These are phyloP conservation scores for Podila horticola DNA, from an alignment of 192 early-diverging fungal genomes.

Conservation along the genomic window DNA sequence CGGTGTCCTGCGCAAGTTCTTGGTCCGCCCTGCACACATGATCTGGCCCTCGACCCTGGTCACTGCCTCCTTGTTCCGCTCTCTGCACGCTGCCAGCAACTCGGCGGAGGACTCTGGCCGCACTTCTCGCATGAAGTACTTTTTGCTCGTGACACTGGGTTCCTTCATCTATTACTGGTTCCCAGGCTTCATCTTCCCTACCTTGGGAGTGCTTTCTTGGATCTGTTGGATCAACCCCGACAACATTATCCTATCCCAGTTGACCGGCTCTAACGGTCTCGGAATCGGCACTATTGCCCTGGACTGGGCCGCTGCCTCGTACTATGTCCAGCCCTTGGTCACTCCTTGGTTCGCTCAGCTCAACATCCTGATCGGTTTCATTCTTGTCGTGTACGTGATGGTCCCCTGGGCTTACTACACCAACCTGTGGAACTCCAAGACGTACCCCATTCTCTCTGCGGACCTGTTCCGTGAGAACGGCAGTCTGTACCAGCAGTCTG, in stretches of 20 bases:
- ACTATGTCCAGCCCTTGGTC: conserved; percentile 32
- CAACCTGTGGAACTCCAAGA: conserved; percentile 55
- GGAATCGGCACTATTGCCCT: conserved; percentile 63
- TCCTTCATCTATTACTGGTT: conserved; percentile 66
- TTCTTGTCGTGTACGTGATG: conserved; percentile 60
- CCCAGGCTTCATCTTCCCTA: conserved; percentile 59
- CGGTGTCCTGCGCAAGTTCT: conserved; percentile 75
- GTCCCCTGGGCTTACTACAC: conserved; percentile 56
- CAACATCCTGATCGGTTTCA: conserved; percentile 58
- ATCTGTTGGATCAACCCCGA: conserved; percentile 56
- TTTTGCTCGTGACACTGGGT: conserved; percentile 56
- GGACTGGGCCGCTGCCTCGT: conserved; percentile 61
- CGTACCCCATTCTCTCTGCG: conserved; percentile 36
- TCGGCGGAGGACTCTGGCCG: conserved; percentile 7
- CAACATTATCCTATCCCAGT: conserved; percentile 48
- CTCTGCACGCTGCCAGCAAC: conserved; percentile 63
- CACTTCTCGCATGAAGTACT: conserved; percentile 63
- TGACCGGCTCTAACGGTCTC: conserved; percentile 54
- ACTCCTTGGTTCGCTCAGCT: conserved; percentile 54
- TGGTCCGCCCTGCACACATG: conserved; percentile 85
- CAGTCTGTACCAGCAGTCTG: too few relatives aligned
- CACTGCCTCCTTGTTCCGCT: conserved; percentile 76
- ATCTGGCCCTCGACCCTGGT: conserved; percentile 82
- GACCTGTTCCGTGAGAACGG: too few relatives aligned
- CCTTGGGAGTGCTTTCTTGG: conserved; percentile 54